Conservation (phyloP, 1,284 basidiomycete genomes). For the Ceratobasidium sp. region DNA sequence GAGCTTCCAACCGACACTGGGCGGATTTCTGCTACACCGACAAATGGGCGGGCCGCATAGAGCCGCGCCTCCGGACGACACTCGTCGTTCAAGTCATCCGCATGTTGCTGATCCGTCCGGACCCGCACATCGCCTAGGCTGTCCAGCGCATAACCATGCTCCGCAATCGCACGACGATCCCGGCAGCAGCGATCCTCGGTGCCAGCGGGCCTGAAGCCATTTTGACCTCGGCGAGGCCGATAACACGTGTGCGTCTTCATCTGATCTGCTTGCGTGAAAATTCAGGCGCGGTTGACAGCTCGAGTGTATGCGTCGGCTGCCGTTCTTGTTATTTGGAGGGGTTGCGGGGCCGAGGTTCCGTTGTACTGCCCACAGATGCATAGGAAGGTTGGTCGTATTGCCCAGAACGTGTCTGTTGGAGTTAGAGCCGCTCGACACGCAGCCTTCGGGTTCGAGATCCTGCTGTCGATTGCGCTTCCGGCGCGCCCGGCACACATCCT, state of each 20-base stretch:
- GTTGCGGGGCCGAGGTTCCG: neutral
- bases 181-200: neutral
- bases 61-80: neutral
- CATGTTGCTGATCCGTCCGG: conserved; percentile 3
- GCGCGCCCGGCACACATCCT: too few species aligned
- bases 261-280: neutral
- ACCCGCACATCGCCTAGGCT: neutral
- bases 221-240: neutral
- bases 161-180: conserved; percentile 20
- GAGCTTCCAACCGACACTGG: neutral
- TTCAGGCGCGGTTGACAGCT: neutral
- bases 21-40: neutral
- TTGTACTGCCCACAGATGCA: neutral
- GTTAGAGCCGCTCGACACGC: neutral
- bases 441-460: neutral
- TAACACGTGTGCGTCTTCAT: neutral
- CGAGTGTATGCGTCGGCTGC: neutral
- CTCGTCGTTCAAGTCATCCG: neutral
- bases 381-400: neutral
- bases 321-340: neutral
- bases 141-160: neutral
- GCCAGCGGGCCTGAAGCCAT: neutral
- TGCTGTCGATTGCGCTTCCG: too few species aligned
- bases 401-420: neutral
- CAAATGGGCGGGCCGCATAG: neutral